Conservation (phyloP, 306 rosid species). For the Sicyos edulis region DNA sequence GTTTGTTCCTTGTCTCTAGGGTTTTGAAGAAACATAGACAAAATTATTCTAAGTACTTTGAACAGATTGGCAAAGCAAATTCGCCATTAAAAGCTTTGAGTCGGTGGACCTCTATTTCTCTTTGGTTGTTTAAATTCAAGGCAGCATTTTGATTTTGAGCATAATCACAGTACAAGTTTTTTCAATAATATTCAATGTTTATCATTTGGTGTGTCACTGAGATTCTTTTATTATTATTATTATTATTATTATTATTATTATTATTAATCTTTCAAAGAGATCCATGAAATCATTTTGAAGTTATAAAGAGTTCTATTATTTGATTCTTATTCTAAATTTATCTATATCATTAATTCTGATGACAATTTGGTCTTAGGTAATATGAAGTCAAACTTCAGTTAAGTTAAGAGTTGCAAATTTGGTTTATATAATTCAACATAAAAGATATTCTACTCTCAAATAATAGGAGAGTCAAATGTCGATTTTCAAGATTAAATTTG, state of each 20-base stretch:
- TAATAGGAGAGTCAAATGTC: no score
- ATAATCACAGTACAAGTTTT: no score
- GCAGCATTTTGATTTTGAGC: not conserved
- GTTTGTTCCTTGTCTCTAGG: constrained; percentile 8
- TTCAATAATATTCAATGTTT: not conserved
- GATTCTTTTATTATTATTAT: no score
- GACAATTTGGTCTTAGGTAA: not conserved
- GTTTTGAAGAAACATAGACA: not conserved
- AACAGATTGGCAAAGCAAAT: constrained; percentile 8
- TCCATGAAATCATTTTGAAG: not conserved
- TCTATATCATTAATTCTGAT: not conserved
- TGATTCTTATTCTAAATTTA: not conserved
- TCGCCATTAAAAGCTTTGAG: not conserved
- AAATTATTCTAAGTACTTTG: not conserved
- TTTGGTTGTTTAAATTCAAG: not conserved
- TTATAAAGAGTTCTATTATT: not conserved
- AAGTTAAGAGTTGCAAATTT: not conserved
- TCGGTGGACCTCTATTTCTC: constrained; percentile 15
- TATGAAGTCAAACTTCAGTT: not conserved
- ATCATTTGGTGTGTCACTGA: no score
- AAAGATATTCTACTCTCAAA: no score
- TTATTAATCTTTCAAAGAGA: not conserved
- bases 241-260: no score
- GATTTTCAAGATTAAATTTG: no score
- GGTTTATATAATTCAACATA: no score